Evolutionary conservation across 306 rosid genomes (phyloP), one percentile per base, ranked within the genome.

Genomic region (Inga leiocalycina): DNA sequence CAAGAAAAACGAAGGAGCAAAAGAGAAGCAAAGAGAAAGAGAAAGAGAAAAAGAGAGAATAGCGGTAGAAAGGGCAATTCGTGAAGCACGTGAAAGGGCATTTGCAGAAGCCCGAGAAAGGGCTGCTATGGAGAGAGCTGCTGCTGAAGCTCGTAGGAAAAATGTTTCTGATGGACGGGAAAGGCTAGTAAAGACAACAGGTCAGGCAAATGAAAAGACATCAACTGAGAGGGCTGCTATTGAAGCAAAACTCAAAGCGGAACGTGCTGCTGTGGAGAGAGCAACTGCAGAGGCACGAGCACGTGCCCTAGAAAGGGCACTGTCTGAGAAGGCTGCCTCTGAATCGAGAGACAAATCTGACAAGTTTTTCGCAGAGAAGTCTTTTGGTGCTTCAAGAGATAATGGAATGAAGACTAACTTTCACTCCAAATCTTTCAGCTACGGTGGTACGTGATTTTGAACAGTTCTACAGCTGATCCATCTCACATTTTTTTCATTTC

Each of bases 201-300:
- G 62, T 22, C 91, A 83, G 88, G 82, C 83, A 79, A 90, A 82
- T 75, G 90, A 88, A 39, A 93, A 86, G 89, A 84, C 89, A 57
- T 71, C 79, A 15, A 81, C 95, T 27, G 98, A 91, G 83, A 93
- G 89, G 91, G 91, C 90, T 86, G 90, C 92, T 65, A 80, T 79
- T 88, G 97, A 95, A 85, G 96, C 96, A 80, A 93, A 89, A 91
- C 91, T 91, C 68, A 93, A 91, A 88, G 90, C 85, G 71, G 93
- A 95, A 82, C 99, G 99, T 78, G 94, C 98, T 81, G 96, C 94
- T 75, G 98, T 95, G 67, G 99, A 95, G 90, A 92, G 97, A 88
- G 98, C 96, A 79, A 90, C 96, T 62, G 78, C 84, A 62, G 99
- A 95, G 90, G 99, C 97, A 61, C 85, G 98, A 30, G 90, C 87